Evolutionary conservation across 768 basidiomycete species (phyloP).

Genomic region (Lactifluus pinguis): DNA sequence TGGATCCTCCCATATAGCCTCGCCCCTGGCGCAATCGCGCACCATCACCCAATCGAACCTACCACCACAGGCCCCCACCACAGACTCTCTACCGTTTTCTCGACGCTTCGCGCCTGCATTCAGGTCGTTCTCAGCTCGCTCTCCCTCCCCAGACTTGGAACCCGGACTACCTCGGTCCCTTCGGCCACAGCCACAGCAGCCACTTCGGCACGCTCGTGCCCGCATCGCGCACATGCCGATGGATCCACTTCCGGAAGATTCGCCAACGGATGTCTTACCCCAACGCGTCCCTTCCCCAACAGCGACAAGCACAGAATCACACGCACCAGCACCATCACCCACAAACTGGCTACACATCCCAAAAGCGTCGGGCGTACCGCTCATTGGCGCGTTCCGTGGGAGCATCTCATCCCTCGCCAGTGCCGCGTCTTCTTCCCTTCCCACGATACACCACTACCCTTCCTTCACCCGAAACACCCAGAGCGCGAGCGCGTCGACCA

Average conservation of each 20-base stretch:
- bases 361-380: constrained; percentile 9
- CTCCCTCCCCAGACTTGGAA: constrained; percentile 1
- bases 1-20: not conserved
- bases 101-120: constrained; percentile 12
- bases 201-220: constrained; percentile 14
- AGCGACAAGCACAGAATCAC: not conserved
- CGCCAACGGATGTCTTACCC: not conserved
- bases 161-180: not conserved
- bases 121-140: not conserved
- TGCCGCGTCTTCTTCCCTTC: constrained; percentile 6
- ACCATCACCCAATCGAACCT: not conserved
- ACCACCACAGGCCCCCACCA: not conserved
- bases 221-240: constrained; percentile 13
- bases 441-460: constrained; percentile 19
- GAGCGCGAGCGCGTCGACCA: constrained; percentile 2
- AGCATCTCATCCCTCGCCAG: constrained; percentile 12
- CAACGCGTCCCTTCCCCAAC: constrained; percentile 2
- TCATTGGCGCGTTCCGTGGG: constrained; percentile 18
- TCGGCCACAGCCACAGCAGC: not conserved
- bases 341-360: constrained; percentile 19
- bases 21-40: not conserved
- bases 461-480: constrained; percentile 8
- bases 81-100: not conserved
- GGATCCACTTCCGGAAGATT: constrained; percentile 18
- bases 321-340: not conserved